These are phyloP conservation scores for Hypoxylon sp. DNA, from an alignment of 2,329 filamentous ascomycete genomes.

Conservation along the genomic window DNA sequence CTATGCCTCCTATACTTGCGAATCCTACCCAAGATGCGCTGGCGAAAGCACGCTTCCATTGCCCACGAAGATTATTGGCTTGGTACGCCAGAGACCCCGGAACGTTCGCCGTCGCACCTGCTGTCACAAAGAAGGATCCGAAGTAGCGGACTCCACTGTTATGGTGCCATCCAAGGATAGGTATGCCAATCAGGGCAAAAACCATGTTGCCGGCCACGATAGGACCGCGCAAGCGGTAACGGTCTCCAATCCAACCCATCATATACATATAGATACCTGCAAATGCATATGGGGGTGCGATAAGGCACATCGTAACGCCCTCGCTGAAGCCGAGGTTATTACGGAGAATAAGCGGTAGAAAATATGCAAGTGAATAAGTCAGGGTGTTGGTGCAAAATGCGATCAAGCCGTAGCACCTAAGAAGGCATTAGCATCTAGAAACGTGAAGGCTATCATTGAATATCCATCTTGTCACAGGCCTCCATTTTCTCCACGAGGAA, in stretches of 20 bases:
- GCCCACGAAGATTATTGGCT: slow-evolving; percentile 88
- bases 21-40: slow-evolving; percentile 82
- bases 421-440: slow-evolving; percentile 62
- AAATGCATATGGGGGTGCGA: slow-evolving; percentile 78
- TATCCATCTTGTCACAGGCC: background rate
- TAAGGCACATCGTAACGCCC: slow-evolving; percentile 76
- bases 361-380: slow-evolving; percentile 83
- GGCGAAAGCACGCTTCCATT: slow-evolving; percentile 89
- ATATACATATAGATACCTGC: slow-evolving; percentile 74
- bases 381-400: slow-evolving; percentile 79
- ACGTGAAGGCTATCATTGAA: background rate
- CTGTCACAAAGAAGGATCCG: slow-evolving; percentile 81
- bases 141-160: slow-evolving; percentile 75
- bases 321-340: slow-evolving; percentile 74
- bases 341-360: slow-evolving; percentile 81
- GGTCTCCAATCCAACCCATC: slow-evolving; percentile 76
- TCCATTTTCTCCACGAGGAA: slow-evolving; percentile 20
- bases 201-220: slow-evolving; percentile 76
- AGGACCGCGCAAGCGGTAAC: slow-evolving; percentile 75
- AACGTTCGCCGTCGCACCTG: slow-evolving; percentile 83
- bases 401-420: slow-evolving; percentile 72
- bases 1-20: slow-evolving; percentile 84
- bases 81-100: slow-evolving; percentile 83
- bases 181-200: slow-evolving; percentile 76
- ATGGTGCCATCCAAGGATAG: slow-evolving; percentile 78